Evolutionary conservation across 2,329 filamentous ascomycete species (phyloP), one percentile per base, ranked within the genome.

Genomic region (Rhynchosporium graminicola): DNA sequence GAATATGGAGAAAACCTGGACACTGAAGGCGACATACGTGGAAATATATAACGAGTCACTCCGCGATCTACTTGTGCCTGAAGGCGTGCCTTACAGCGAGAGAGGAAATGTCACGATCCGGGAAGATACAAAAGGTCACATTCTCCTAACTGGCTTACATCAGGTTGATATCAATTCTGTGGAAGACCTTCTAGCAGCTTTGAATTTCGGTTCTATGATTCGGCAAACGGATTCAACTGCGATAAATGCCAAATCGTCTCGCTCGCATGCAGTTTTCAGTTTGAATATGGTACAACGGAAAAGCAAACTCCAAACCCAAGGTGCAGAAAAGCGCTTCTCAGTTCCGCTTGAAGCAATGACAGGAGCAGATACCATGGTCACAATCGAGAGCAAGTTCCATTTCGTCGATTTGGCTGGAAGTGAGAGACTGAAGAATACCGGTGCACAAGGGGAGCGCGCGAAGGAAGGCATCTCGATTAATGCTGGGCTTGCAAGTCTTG

Each of bases 391-490:
- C 85, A 99, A 99, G 77, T 83, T 99, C 57, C 95, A 99, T 75
- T 99, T 99, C 74, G 95, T 99, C 63, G 95, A 99, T 85, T 80
- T 99, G 75, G 95, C 95, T 57, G 95, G 95, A 68, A 98, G 95
- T 74, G 95, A 99, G 78, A 86, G 95, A 70, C 80, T 99, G 72
- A 99, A 99, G 79, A 98, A 99, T 72, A 99, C 95, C 0, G 92
- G 92, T 40, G 95, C 95, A 0, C 93, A 96, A 66, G 95, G 95
- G 48, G 95, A 98, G 70, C 86, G 95, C 62, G 95, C 95, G 45
- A 94, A 88, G 75, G 95, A 99, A 76, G 95, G 95, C 70, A 99
- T 99, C 64, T 97, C 94, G 12, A 99, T 99, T 80, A 99, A 99
- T 73, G 95, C 91, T 45, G 95, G 95, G 63, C 84, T 99, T 64